These are phyloP conservation scores for Macrophomina tecta DNA, from an alignment of 2,329 filamentous ascomycete genomes.

Conservation along the genomic window DNA sequence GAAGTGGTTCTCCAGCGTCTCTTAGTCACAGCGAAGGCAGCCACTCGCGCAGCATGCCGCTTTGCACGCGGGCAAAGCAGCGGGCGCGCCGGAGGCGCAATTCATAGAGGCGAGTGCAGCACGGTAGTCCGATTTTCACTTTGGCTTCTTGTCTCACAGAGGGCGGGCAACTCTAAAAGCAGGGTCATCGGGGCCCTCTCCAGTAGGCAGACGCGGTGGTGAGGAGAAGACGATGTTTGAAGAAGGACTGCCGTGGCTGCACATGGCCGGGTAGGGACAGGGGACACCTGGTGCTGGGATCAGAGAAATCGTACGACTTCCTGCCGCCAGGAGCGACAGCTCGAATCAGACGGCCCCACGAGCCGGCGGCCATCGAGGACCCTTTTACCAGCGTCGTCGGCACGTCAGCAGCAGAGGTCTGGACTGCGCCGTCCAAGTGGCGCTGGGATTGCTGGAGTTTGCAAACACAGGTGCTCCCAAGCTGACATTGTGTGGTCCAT, in stretches of 20 bases:
- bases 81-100: neutral
- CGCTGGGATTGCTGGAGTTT: neutral
- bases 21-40: neutral
- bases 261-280: constrained; percentile 1
- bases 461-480: too few relatives aligned
- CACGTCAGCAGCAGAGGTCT: constrained; percentile 5
- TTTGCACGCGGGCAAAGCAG: neutral
- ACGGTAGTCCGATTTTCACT: neutral
- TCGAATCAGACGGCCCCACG: constrained; percentile 16
- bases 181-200: neutral
- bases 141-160: neutral
- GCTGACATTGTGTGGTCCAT: neutral
- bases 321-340: neutral
- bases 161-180: neutral
- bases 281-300: constrained; percentile 3
- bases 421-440: neutral
- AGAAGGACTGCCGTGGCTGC: neutral
- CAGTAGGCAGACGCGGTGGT: neutral
- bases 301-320: constrained; percentile 19
- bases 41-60: neutral
- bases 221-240: neutral
- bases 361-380: constrained; percentile 1
- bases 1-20: neutral
- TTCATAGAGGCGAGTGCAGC: neutral
- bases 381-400: neutral